Base-by-base conservation (phyloP, 2,329 filamentous ascomycete species). In the Sphaerulina populicola region DNA sequence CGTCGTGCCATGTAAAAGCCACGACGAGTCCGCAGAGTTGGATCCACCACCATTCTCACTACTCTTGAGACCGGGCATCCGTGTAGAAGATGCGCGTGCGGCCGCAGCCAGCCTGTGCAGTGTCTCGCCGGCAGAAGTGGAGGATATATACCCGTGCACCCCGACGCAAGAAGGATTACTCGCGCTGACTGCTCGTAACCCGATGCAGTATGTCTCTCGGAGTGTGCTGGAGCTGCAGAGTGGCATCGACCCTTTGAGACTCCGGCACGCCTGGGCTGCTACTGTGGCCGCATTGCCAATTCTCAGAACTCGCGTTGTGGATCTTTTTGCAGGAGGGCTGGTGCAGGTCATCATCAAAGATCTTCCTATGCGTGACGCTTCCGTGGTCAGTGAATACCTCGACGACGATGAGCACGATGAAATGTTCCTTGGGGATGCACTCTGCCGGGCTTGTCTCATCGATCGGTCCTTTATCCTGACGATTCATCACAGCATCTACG, bases 151-250 rank as follows among this genome's bases (percentile, higher is more conserved):
- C 48, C 77, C 77, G 1, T 49, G 35, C 30, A 55, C 53, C 3
- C n/a, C 53, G 5, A 11, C 53, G 21, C 55, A 57, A 37, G 61
- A 58, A 21, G 48, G 47, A 3, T 38, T 80, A 1, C 74, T 80
- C 67, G 74, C 77, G 0, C 62, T 80, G 6, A 76, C 77, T 3
- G 69, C 71, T 47, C 77, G 76, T 58, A 68, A 73, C 21, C 69
- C 70, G 30, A 75, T 75, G 30, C 72, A 75, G 0, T 81, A 80
- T 39, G 71, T 80, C 1, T 74, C 74, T 1, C 75, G 75, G 27
- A 49, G 38, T 29, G 47, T 53, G 10, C 33, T 51, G 6, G 15
- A 45, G 12, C 33, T 56, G n/a, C 33, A 44, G 21, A 14, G 27
- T 9, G 43, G 66, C 2, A 63, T 71, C 41, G 62, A 64, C 10